Evolutionary conservation across 2,329 filamentous ascomycete species (phyloP), one percentile per base, ranked within the genome.

Genomic region (Chrysosporium keratinophilum): DNA sequence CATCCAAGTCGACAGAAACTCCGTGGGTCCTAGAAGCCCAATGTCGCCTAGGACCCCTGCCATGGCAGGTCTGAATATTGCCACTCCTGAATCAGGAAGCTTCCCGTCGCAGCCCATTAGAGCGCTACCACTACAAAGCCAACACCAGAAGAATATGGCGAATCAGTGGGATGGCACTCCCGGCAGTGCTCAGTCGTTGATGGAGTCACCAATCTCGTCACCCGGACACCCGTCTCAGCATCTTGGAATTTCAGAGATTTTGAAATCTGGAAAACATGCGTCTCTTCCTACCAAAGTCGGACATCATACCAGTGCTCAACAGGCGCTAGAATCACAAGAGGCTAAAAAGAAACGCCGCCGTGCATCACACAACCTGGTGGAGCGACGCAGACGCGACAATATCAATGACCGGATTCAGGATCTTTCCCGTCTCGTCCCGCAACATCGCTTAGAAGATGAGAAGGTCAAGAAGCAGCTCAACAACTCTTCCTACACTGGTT

Each of bases 321-420:
- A 71, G 51, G 74, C 76, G 14, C 77, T 85, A 50, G 87, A 93
- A 52, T 85, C 88, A 0, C 89, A 95, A 64, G 93, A 97, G 68
- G 89, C 90, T 64, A 97, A 97, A 79, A 82, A 89, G 62, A 88
- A 91, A 68, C 81, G 90, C 57, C 83, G 93, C 56, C 81, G 93
- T 39, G 93, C 96, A 65, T 97, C 91, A 0, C 93, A 98, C 74
- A 97, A 98, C 67, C 78, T 95, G 39, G 93, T 98, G 10, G 93
- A 98, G 74, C 88, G 93, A 54, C 84, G 93, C 50, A 85, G 93
- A 57, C 83, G 93, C 58, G 93, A 97, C 73, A 97, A 97, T 67
- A 98, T 98, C 76, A 98, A 98, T 62, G 93, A 98, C 71, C 83
- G 93, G 42, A 98, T 98, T 58, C 91, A 97, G 65, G 93, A 98